Percentiles rank a stretch among this genome's conserved stretches.
These are phyloP conservation scores for Cladosporium sp. DNA, from an alignment of 2,329 filamentous ascomycete species.

Conservation along the genomic window DNA sequence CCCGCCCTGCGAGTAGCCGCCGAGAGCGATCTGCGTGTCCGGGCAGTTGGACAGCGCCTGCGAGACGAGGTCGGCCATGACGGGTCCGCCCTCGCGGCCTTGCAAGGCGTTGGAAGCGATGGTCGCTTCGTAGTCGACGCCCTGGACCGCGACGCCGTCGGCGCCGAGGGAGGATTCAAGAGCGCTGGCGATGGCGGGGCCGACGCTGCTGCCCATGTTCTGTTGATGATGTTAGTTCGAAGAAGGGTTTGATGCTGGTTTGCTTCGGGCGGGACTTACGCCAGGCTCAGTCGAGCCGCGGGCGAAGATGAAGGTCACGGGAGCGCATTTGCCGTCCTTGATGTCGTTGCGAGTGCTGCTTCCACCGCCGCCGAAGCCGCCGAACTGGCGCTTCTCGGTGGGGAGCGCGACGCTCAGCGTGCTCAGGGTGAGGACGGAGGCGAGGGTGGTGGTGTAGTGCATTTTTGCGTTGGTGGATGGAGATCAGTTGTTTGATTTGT, in stretches of 20 bases:
- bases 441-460: conserved; percentile 18
- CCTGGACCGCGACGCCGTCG: conserved; percentile 49
- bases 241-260: no score
- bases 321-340: conserved; percentile 34
- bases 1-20: conserved; percentile 27
- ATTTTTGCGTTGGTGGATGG: conserved; percentile 12
- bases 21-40: conserved; percentile 25
- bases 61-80: conserved; percentile 21
- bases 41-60: conserved; percentile 25
- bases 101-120: conserved; percentile 18
- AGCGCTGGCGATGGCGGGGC: conserved; percentile 49
- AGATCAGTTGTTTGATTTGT: neutral
- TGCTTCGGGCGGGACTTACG: neutral
- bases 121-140: conserved; percentile 49
- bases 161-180: conserved; percentile 40
- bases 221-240: neutral
- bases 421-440: conserved; percentile 18
- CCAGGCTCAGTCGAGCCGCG: conserved; percentile 51
- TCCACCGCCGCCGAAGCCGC: conserved; percentile 17
- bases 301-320: conserved; percentile 54
- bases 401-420: conserved; percentile 19
- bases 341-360: conserved; percentile 21
- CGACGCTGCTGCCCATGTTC: conserved; percentile 49
- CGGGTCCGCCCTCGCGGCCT: conserved; percentile 22
- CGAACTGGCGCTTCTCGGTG: conserved; percentile 15